Conservation (phyloP, 345 rosid genomes). For the Murraya paniculata region DNA sequence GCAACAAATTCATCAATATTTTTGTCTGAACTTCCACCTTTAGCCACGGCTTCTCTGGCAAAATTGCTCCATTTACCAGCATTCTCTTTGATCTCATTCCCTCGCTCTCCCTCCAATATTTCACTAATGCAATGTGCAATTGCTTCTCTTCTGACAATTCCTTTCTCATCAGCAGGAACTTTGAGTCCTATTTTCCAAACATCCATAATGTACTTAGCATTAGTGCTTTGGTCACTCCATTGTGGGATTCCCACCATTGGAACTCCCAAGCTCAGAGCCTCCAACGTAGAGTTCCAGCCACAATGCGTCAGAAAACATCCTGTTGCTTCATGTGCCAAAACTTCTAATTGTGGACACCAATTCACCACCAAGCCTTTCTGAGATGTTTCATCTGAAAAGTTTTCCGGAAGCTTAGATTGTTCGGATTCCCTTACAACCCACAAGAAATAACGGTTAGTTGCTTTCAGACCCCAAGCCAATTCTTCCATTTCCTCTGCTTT, state of each 20-base stretch:
- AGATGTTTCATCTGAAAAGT: slow-evolving; percentile 8
- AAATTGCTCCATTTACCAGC: slow-evolving; percentile 29
- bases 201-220: slow-evolving; percentile 38
- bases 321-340: slow-evolving; percentile 24
- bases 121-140: slow-evolving; percentile 23
- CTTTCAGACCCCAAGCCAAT: slow-evolving; percentile 22
- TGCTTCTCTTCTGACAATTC: slow-evolving; percentile 21
- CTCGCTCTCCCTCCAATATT: slow-evolving; percentile 31
- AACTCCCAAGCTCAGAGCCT: slow-evolving; percentile 47
- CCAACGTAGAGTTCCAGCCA: slow-evolving; percentile 40
- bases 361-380: slow-evolving; percentile 26
- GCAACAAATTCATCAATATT: slow-evolving; percentile 29
- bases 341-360: slow-evolving; percentile 40
- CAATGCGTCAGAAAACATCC: slow-evolving; percentile 50
- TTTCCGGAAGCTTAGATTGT: slow-evolving; percentile 26
- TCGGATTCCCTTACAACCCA: slow-evolving; percentile 35
- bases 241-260: slow-evolving; percentile 46
- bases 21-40: slow-evolving; percentile 34
- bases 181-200: slow-evolving; percentile 39
- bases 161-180: slow-evolving; percentile 15
- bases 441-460: slow-evolving; percentile 19
- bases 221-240: slow-evolving; percentile 46
- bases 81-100: slow-evolving; percentile 23
- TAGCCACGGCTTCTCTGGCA: slow-evolving; percentile 23
- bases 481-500: slow-evolving; percentile 24